Conservation (phyloP, 768 basidiomycete genomes). For the Coprinellus micaceus region DNA sequence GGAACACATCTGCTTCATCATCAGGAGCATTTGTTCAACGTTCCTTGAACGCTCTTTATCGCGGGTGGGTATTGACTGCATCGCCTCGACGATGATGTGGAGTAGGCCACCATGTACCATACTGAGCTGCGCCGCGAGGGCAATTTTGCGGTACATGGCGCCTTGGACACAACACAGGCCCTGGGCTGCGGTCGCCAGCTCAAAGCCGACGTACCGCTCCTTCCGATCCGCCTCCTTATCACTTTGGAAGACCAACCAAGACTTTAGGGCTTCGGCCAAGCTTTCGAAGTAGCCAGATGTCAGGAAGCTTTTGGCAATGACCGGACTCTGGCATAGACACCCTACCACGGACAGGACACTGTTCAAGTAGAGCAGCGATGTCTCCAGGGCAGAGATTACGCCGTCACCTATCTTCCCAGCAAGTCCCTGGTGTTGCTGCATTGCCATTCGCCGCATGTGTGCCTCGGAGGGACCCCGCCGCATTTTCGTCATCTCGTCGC, state of each 20-base stretch:
- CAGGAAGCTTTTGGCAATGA: background rate
- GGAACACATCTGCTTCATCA: background rate
- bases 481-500: background rate
- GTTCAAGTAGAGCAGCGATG: background rate
- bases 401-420: background rate
- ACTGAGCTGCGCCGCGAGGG: background rate
- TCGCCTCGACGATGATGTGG: background rate
- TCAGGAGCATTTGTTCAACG: background rate
- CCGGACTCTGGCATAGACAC: background rate
- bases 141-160: background rate
- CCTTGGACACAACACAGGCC: background rate
- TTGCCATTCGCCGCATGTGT: background rate
- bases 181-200: background rate
- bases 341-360: background rate
- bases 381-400: background rate
- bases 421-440: background rate
- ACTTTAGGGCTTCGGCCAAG: background rate
- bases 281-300: background rate
- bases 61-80: background rate
- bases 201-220: background rate
- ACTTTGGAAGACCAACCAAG: background rate
- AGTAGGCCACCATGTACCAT: background rate
- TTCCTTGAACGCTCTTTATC: background rate
- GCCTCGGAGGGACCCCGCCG: background rate
- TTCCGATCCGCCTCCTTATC: background rate